These are phyloP conservation scores for Apiotrichum akiyoshidainum DNA, from an alignment of 1,284 basidiomycete genomes.

Conservation along the genomic window DNA sequence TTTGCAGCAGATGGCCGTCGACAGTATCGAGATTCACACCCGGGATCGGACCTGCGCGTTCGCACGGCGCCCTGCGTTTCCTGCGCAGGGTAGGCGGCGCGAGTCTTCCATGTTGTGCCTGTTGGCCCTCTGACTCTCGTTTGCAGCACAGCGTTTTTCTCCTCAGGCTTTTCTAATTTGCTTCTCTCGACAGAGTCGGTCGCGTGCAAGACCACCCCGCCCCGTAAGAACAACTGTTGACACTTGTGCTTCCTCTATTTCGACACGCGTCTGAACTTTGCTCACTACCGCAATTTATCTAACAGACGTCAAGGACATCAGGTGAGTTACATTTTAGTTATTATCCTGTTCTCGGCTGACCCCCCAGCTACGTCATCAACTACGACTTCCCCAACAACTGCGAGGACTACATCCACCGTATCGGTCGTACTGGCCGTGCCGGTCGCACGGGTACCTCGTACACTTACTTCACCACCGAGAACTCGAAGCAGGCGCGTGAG, in stretches of 20 bases:
- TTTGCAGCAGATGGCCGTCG: slow-evolving; percentile 12
- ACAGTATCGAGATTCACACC: slow-evolving; percentile 15
- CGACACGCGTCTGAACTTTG: slow-evolving; percentile 18
- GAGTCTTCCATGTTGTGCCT: slow-evolving; percentile 4
- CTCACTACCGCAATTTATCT: slow-evolving; percentile 13
- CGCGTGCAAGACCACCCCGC: slow-evolving; percentile 18
- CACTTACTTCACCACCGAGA: slow-evolving; percentile 95
- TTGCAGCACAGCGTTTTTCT: slow-evolving; percentile 5
- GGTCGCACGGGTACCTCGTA: slow-evolving; percentile 67
- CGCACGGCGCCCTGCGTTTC: slow-evolving; percentile 3
- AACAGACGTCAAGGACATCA: slow-evolving; percentile 50
- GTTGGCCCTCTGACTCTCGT: slow-evolving; percentile 10
- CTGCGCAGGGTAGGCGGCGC: slow-evolving; percentile 3
- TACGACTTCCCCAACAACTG: slow-evolving; percentile 87
- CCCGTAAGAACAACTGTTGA: slow-evolving; percentile 26
- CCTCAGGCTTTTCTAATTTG: slow-evolving; percentile 6
- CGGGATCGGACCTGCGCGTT: slow-evolving; percentile 3
- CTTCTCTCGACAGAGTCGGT: slow-evolving; percentile 15
- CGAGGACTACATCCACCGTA: slow-evolving; percentile 57
- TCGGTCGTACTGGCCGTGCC: slow-evolving; percentile 59
- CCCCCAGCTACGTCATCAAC: slow-evolving; percentile 54
- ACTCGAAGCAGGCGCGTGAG: slow-evolving; percentile 89
- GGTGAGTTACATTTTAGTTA: slow-evolving; percentile 15
- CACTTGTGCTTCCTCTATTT: slow-evolving; percentile 14
- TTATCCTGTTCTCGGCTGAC: slow-evolving; percentile 19